These are phyloP conservation scores for Pyrenopolyporus hunteri DNA, from an alignment of 495 filamentous ascomycete species.

Conservation along the genomic window DNA sequence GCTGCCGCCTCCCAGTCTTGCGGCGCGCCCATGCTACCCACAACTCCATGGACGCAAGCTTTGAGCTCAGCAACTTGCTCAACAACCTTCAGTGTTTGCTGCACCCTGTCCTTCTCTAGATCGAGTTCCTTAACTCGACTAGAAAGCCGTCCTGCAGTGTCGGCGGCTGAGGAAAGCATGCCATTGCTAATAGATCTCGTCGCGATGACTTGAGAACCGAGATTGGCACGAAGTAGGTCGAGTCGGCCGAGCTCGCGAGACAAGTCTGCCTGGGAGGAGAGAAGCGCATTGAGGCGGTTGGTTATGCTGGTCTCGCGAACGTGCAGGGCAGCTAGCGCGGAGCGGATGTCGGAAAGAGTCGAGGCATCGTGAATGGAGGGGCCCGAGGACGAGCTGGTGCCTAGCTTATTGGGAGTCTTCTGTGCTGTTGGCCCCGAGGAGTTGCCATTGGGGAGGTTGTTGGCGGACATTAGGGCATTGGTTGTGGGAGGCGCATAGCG, in stretches of 20 bases:
- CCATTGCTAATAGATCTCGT: constrained; percentile 83
- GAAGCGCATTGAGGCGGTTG: constrained; percentile 71
- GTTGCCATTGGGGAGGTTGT: constrained; percentile 43
- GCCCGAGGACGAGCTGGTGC: constrained; percentile 31
- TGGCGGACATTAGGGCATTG: constrained; percentile 44
- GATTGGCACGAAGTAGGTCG: constrained; percentile 84
- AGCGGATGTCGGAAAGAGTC: constrained; percentile 77
- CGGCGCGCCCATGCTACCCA: constrained; percentile 93
- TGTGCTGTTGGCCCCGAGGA: constrained; percentile 34
- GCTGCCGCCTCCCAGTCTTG: constrained; percentile 99
- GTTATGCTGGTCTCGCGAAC: constrained; percentile 77
- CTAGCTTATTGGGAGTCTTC: constrained; percentile 38
- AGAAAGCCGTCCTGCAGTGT: constrained; percentile 86
- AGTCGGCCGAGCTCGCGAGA: constrained; percentile 83
- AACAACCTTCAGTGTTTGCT: constrained; percentile 87
- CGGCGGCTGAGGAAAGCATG: constrained; percentile 83
- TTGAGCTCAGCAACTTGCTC: constrained; percentile 97
- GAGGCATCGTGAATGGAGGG: constrained; percentile 68
- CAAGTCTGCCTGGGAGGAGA: constrained; percentile 82
- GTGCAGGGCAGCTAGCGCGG: constrained; percentile 74
- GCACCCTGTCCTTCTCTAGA: constrained; percentile 86
- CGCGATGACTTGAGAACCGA: constrained; percentile 85
- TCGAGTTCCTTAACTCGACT: constrained; percentile 84
- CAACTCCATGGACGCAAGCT: constrained; percentile 92
- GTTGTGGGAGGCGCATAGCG: constrained; percentile 42